Evolutionary conservation across 208 protist species (phyloP).

Genomic region (Trypanosoma congolense): DNA sequence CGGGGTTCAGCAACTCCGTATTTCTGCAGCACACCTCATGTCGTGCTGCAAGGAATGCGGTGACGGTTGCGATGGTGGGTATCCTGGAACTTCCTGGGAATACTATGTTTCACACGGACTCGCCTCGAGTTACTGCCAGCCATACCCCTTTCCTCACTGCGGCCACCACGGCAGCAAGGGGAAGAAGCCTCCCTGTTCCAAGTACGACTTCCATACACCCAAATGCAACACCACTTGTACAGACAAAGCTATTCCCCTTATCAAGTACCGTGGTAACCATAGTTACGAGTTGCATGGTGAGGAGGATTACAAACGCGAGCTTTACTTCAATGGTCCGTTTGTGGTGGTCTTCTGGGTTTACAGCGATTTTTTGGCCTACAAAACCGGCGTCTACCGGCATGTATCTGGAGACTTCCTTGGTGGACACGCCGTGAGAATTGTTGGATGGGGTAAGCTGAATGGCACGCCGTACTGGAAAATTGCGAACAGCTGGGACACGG

Average conservation of each 20-base stretch:
- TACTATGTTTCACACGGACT: conserved; percentile 67
- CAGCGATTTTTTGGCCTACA: conserved; percentile 86
- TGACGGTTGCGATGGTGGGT: conserved; percentile 82
- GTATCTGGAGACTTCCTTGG: conserved; percentile 53
- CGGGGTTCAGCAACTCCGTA: conserved; percentile 42
- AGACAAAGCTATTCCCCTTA: conserved; percentile 18
- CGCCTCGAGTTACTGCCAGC: conserved; percentile 67
- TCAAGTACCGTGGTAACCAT: conserved; percentile 49
- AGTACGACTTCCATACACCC: conserved; percentile 68
- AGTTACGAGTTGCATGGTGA: conserved; percentile 50
- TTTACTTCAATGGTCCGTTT: conserved; percentile 84
- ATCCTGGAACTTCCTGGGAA: conserved; percentile 56
- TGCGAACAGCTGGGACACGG: conserved; percentile 85
- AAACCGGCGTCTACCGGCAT: conserved; percentile 88
- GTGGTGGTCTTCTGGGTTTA: conserved; percentile 89
- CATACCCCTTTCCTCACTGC: conserved; percentile 78
- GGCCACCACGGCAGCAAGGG: conserved; percentile 57
- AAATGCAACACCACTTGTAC: conserved; percentile 61
- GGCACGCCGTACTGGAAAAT: conserved; percentile 86
- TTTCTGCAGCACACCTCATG: conserved; percentile 70
- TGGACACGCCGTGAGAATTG: conserved; percentile 82
- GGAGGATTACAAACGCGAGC: conserved; percentile 72
- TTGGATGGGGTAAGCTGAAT: conserved; percentile 82
- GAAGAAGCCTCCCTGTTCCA: conserved; percentile 59
- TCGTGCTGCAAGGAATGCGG: conserved; percentile 79